Evolutionary conservation across 352 stramenopile species (phyloP), one percentile per base, ranked within the genome.

Genomic region (Phytophthora boehmeriae): DNA sequence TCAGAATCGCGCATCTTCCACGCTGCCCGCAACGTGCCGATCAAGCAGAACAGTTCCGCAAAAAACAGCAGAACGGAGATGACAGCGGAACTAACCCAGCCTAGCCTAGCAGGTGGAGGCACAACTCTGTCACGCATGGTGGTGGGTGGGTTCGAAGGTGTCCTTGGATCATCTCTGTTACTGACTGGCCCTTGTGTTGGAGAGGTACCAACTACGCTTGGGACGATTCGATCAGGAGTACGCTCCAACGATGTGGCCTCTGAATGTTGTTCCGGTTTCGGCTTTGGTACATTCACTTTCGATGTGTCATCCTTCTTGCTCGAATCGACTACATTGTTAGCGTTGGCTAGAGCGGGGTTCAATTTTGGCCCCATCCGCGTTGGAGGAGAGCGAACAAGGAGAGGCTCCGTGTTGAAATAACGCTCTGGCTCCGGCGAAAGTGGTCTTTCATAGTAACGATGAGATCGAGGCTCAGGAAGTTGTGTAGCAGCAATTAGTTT

Each of bases 1-100:
- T 80, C 68, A 19, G 84, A 79, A 42, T 89, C 75, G 36, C 71
- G 78, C 39, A 91, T 58, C 8, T 68, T 89, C 11, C 59, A 78
- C 6, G 61, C 68, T 28, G 75, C 84, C 43, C 68, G 68, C 13
- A 90, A 63, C 9, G 90, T 47, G 2, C 84, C 84, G 45, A 72
- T 76, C 1, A 75, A 49, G 30, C 80, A 78, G 35, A 91, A 91
- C 19, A 87, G 50, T 19, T 68, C 70, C 4, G 68, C 69, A 10
- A 90, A 54, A 22, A 76, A 42, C 32, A 92, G 17, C 23, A 50
- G 47, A 34, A 86, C 66, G 10, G 62, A 77, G 4, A 75, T 71
- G 4, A 69, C 44, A 57, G 76, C 69, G 6, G 59, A 74, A 30
- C 17, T 56, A 14, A 49, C 25, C 46, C 79, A 70, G 30, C 65